Conservation (phyloP, 2,329 filamentous ascomycete species). For the Clonostachys chloroleuca region DNA sequence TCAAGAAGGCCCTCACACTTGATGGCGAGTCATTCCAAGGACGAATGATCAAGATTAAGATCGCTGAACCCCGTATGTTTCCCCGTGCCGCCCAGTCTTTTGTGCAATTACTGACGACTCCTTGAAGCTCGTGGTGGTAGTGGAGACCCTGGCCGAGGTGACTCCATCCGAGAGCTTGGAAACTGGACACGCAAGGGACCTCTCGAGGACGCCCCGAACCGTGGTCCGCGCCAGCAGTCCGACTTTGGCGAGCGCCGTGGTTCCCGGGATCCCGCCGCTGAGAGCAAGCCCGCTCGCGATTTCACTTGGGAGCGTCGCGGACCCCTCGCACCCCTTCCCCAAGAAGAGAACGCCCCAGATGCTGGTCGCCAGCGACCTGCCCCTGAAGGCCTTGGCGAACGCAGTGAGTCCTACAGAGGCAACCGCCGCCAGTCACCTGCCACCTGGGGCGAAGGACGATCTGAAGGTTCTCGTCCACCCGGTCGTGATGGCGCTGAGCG, state of each 20-base stretch:
- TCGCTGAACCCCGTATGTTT: conserved; percentile 90
- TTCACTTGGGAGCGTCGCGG: conserved; percentile 94
- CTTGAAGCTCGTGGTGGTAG: conserved; percentile 66
- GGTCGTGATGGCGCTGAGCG: conserved; percentile 68
- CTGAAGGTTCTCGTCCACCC: conserved; percentile 76
- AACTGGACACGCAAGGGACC: conserved; percentile 95
- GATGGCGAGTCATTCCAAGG: conserved; percentile 83
- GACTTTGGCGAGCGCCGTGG: conserved; percentile 59
- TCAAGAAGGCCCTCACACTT: conserved; percentile 84
- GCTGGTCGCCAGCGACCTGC: conserved; percentile 45
- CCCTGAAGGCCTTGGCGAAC: conserved; percentile 48
- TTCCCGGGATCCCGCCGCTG: conserved; percentile 48
- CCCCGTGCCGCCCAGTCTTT: background rate
- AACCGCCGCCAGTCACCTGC: conserved; percentile 67
- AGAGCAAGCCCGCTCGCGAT: conserved; percentile 63
- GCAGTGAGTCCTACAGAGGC: conserved; percentile 53
- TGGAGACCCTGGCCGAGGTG: conserved; percentile 50
- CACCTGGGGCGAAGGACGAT: conserved; percentile 69
- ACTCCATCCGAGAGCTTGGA: conserved; percentile 71
- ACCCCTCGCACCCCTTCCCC: conserved; percentile 70
- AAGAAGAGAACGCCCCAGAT: conserved; percentile 44
- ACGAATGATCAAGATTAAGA: conserved; percentile 85
- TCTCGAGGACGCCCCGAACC: conserved; percentile 58
- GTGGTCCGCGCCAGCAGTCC: conserved; percentile 38
- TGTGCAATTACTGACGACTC: conserved; percentile 15